Base-by-base conservation (phyloP, 2,329 filamentous ascomycete species). In the Colletotrichum costaricense region DNA sequence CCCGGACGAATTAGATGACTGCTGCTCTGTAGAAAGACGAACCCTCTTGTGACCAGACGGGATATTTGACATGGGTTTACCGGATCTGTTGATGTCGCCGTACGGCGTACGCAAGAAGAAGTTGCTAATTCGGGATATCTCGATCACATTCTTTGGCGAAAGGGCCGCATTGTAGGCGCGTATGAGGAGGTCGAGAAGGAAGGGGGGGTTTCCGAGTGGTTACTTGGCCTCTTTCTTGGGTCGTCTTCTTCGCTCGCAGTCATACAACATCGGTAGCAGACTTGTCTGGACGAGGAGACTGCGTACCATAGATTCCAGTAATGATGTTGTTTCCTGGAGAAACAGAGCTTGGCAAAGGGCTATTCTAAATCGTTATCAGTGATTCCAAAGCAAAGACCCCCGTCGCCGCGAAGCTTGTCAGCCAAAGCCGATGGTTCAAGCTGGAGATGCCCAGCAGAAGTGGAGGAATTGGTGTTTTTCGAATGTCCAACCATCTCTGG, bases 261-360 rank as follows among this genome's bases (percentile, higher is more conserved):
- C 60, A 42, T 57, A 57, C 70, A 55, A 28, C 11, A 56, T 55
- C 60, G 60, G 70, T 62, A 54, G 63, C 70, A 73, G 67, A 35
- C 55, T 56, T 65, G 70, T 73, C 28, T 73, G 67, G 14, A 35
- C 59, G 56, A 70, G 60, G 54, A 64, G 55, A 59, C 24, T 12
- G 12, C 58, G 46, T 24, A 28, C 59, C 46, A 12, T 60, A 22
- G 38, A 14, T 9, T 52, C 2, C 16, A 26, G n/a, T 49, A 9
- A 11, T 28, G 26, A 11, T 24, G 33, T 33, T 66, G 67, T 70
- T 70, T 49, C 33, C 24, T 49, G 33, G 28, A 33, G 28, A 35
- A 26, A 38, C 19, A n/a, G 46, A 30, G 46, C 54, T 33, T 12
- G 57, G 16, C 67, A 54, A 58, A 42, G 52, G 28, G 46, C 35